Conservation (phyloP, 148 eudicot genomes). For the Polygonum maritimum region DNA sequence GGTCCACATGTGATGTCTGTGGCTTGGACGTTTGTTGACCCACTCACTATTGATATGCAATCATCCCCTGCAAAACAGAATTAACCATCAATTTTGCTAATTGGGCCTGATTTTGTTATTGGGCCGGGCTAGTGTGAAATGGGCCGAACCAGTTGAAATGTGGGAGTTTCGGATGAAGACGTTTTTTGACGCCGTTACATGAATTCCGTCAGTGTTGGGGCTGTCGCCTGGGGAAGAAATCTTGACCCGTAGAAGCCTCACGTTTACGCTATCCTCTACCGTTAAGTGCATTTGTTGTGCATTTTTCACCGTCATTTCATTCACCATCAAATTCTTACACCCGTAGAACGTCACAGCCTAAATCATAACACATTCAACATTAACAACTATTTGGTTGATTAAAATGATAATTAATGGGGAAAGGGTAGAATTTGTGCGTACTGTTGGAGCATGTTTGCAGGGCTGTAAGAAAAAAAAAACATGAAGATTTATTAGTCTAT, state of each 20-base stretch:
- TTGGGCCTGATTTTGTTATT: not conserved
- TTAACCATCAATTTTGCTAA: not conserved
- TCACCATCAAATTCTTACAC: slow-evolving; percentile 40
- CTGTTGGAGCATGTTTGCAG: slow-evolving; percentile 80
- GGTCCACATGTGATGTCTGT: slow-evolving; percentile 59
- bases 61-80: slow-evolving; percentile 45
- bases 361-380: not conserved
- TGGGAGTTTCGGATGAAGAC: slow-evolving; percentile 23
- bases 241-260: slow-evolving; percentile 27
- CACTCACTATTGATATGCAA: slow-evolving; percentile 65
- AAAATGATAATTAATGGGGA: not conserved
- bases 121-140: not conserved
- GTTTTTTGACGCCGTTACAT: slow-evolving; percentile 39
- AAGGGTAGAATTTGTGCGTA: slow-evolving; percentile 14
- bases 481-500: not conserved
- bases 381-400: no score
- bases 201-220: slow-evolving; percentile 89
- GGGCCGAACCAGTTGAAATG: slow-evolving; percentile 50
- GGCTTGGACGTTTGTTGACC: slow-evolving; percentile 39
- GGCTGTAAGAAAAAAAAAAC: slow-evolving; percentile 32
- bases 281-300: slow-evolving; percentile 69
- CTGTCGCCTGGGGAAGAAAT: slow-evolving; percentile 46
- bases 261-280: slow-evolving; percentile 34
- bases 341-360: slow-evolving; percentile 61
- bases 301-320: slow-evolving; percentile 38